Evolutionary conservation across 2,329 filamentous ascomycete genomes (phyloP).

Genomic region (Botrytis cinerea): DNA sequence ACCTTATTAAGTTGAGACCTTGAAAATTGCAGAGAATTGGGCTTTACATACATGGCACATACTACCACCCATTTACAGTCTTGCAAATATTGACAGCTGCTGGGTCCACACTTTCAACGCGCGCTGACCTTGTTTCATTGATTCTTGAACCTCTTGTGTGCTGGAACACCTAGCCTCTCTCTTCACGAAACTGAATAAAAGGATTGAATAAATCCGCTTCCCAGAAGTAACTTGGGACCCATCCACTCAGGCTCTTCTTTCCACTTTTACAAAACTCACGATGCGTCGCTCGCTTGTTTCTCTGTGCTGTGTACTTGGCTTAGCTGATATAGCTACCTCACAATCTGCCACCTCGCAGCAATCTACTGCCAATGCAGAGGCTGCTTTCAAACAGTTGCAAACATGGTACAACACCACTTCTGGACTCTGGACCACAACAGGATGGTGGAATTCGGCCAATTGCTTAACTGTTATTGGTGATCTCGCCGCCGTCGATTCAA

Average conservation of each 20-base stretch:
- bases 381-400: slow-evolving; percentile 52
- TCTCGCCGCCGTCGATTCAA: slow-evolving; percentile 41
- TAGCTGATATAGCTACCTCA: slow-evolving; percentile 15
- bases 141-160: background rate
- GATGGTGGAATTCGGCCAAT: slow-evolving; percentile 78
- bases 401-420: slow-evolving; percentile 60
- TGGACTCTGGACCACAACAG: slow-evolving; percentile 63
- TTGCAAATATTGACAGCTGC: background rate
- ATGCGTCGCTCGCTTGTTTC: slow-evolving; percentile 17
- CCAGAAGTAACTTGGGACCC: background rate
- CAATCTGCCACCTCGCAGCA: slow-evolving; percentile 28
- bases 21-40: background rate
- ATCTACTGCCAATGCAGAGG: slow-evolving; percentile 32
- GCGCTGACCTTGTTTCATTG: slow-evolving; percentile 5
- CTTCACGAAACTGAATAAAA: background rate
- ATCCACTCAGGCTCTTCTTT: background rate
- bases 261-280: slow-evolving; percentile 9
- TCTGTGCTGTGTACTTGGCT: background rate
- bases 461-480: slow-evolving; percentile 63
- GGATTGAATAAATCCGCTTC: background rate
- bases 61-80: background rate
- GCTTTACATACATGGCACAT: background rate
- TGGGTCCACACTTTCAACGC: background rate
- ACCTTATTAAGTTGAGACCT: background rate
- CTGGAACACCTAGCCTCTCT: background rate